Percentiles rank a stretch among this genome's conserved stretches.
Evolutionary conservation across 2,329 filamentous ascomycete species (phyloP).

Genomic region (Pseudohalonectria lignicola): DNA sequence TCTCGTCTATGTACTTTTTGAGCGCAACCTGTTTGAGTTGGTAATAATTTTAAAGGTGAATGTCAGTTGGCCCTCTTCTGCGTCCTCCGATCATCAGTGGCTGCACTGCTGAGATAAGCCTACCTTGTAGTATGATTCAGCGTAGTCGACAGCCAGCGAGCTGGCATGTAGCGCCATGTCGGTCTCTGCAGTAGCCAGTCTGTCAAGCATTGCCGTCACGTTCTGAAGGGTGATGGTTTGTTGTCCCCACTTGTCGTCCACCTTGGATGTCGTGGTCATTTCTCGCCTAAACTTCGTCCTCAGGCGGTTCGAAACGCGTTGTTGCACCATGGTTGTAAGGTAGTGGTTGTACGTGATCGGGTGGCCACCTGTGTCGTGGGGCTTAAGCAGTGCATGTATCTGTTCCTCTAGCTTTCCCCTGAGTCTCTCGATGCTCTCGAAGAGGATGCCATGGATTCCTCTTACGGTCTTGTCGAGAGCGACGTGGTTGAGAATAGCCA

Average conservation of each 20-base stretch:
- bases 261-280: too few relatives aligned
- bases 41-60: too few relatives aligned
- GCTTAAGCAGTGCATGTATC: conserved; percentile 14
- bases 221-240: too few relatives aligned
- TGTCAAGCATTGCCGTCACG: background rate
- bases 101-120: too few relatives aligned
- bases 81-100: too few relatives aligned
- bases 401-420: conserved; percentile 11
- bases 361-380: conserved; percentile 16
- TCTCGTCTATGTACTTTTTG: conserved; percentile 14
- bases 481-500: conserved; percentile 11
- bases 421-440: conserved; percentile 11
- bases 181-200: conserved; percentile 9
- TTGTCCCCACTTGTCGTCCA: too few relatives aligned
- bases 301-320: too few relatives aligned
- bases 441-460: conserved; percentile 7
- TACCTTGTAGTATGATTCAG: conserved; percentile 33
- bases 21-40: conserved; percentile 15
- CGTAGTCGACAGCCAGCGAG: conserved; percentile 24
- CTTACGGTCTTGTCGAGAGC: conserved; percentile 11
- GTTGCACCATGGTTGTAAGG: conserved; percentile 21
- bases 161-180: conserved; percentile 25
- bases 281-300: too few relatives aligned
- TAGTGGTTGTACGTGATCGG: conserved; percentile 28
- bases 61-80: too few relatives aligned